phyloP scores from a whole-genome alignment of 805 yeast genomes.

The Wickerhamiella bombiphila region DNA sequence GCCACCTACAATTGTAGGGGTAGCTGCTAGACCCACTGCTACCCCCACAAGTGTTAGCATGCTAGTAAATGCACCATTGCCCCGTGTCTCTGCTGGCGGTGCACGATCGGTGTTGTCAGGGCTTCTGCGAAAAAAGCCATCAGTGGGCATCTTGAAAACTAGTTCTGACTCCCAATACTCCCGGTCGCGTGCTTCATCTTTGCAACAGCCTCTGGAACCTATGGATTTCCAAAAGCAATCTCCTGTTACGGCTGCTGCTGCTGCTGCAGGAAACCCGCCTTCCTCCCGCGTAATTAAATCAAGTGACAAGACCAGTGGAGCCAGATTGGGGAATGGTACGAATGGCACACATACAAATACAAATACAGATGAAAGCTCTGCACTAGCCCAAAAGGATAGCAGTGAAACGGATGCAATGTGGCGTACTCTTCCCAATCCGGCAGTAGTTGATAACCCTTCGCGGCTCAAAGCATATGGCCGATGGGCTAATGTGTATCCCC shows the following conservation, averaged over 20 bases:
- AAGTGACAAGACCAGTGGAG: neutral
- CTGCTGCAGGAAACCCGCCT: neutral
- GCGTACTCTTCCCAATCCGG: slow-evolving; percentile 64
- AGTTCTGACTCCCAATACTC: neutral
- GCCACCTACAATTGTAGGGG: neutral
- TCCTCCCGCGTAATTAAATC: neutral
- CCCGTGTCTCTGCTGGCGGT: neutral
- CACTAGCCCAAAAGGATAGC: neutral
- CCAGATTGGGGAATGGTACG: too few relatives aligned
- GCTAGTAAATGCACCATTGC: neutral
- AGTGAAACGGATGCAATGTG: slow-evolving; percentile 27
- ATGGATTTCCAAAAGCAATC: too few relatives aligned
- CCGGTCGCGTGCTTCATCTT: neutral
- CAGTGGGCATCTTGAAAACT: neutral
- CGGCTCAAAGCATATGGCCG: slow-evolving; percentile 55
- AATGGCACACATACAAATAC: too few relatives aligned
- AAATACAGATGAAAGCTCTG: neutral
- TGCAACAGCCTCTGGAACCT: neutral
- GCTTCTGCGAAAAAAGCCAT: neutral
- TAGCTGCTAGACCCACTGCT: neutral
- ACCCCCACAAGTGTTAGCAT: neutral
- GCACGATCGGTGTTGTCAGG: slow-evolving; percentile 1
- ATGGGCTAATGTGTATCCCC: slow-evolving; percentile 86
- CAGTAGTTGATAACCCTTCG: slow-evolving; percentile 34
- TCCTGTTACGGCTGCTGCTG: too few relatives aligned